Conservation (phyloP, 441 rosid genomes). For the Populus hybrid region DNA sequence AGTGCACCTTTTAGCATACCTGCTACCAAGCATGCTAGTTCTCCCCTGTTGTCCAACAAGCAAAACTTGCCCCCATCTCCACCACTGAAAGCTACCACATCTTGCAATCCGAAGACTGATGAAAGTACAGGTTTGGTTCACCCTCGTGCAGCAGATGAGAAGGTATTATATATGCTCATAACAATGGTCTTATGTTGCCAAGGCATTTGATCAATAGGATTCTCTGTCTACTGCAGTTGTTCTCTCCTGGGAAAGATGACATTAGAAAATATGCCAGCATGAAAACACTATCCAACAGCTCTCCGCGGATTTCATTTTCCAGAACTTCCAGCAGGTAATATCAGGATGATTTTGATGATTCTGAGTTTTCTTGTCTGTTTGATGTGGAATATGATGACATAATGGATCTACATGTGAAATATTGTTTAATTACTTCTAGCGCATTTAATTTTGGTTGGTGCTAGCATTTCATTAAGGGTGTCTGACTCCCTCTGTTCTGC, state of each 20-base stretch:
- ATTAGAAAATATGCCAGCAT: conserved; percentile 39
- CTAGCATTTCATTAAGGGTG: background rate
- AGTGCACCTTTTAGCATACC: conserved; percentile 81
- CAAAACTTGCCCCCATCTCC: conserved; percentile 59
- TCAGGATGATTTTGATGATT: conserved; percentile 68
- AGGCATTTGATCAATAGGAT: background rate
- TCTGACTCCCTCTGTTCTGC: background rate
- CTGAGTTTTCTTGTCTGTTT: conserved; percentile 74
- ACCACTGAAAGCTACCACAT: conserved; percentile 41
- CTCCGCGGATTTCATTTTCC: conserved; percentile 56
- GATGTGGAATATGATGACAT: conserved; percentile 69
- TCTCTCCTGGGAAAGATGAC: conserved; percentile 58
- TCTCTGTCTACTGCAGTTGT: conserved; percentile 32
- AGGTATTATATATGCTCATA: conserved; percentile 46
- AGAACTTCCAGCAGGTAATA: conserved; percentile 72
- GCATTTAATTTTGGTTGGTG: background rate
- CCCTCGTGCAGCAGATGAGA: conserved; percentile 44
- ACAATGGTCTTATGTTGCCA: conserved; percentile 2
- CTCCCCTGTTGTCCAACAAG: conserved; percentile 39
- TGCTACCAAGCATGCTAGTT: conserved; percentile 30
- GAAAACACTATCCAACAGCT: conserved; percentile 46
- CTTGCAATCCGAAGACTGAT: conserved; percentile 36
- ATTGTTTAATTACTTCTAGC: background rate
- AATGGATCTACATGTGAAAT: conserved; percentile 36
- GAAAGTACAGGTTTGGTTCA: conserved; percentile 36